These are phyloP conservation scores for Sarcocystis neurona DNA, from an alignment of 169 alveolate species.

Conservation along the genomic window DNA sequence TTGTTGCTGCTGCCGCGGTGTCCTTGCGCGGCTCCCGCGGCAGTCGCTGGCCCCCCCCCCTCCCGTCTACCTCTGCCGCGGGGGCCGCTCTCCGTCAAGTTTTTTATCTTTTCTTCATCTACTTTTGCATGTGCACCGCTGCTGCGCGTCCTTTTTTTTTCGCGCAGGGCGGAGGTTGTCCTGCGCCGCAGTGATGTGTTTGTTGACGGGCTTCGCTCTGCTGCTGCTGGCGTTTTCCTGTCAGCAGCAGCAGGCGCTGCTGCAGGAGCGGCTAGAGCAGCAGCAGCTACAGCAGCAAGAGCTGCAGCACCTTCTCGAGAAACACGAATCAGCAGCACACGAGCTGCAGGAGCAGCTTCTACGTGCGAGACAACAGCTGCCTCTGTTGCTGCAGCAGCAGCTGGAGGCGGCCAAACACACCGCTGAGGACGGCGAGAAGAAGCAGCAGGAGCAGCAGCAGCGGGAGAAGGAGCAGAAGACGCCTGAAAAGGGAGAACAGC, in stretches of 20 bases:
- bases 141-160: background rate
- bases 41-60: too few species aligned
- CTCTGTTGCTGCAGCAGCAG: conserved; percentile 17
- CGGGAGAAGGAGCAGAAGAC: background rate
- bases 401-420: too few species aligned
- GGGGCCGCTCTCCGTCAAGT: too few species aligned
- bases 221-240: conserved; percentile 28
- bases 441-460: background rate
- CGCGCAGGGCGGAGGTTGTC: conserved; percentile 19
- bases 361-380: background rate
- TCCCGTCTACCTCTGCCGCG: too few species aligned
- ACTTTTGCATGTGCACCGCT: too few species aligned
- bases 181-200: conserved; percentile 16
- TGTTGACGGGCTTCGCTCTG: conserved; percentile 24
- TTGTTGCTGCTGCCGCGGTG: too few species aligned
- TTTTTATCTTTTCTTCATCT: too few species aligned
- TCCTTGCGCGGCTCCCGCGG: too few species aligned
- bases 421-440: conserved; percentile 1
- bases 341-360: background rate
- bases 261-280: background rate
- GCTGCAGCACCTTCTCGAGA: background rate
- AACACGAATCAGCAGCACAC: background rate
- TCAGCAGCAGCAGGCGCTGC: conserved; percentile 27
- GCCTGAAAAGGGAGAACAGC: background rate
- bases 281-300: background rate